phyloP scores from a whole-genome alignment of 1,139 yeast species.

The Candida gigantensis region DNA sequence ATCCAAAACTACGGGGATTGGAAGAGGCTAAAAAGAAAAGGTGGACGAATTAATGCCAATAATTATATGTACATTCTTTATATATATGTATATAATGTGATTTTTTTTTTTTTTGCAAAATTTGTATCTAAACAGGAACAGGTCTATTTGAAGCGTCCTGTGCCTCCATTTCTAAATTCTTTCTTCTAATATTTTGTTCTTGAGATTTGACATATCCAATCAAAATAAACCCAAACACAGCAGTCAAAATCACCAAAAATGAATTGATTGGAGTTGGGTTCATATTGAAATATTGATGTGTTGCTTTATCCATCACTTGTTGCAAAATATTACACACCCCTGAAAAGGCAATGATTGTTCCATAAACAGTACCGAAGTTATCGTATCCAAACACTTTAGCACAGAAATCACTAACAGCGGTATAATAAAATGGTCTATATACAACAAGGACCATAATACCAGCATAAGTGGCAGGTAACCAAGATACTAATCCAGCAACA shows the following conservation, averaged over 20 bases:
- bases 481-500: constrained; percentile 60
- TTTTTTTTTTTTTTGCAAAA: neutral
- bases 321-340: constrained; percentile 78
- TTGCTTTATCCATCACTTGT: constrained; percentile 63
- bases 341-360: constrained; percentile 76
- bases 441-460: constrained; percentile 76
- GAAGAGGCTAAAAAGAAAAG: constrained; percentile 24
- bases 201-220: constrained; percentile 56
- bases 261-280: constrained; percentile 80
- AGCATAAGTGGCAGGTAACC: constrained; percentile 52
- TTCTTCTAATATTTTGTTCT: constrained; percentile 50
- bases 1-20: constrained; percentile 33
- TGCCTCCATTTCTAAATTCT: constrained; percentile 62
- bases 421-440: constrained; percentile 88
- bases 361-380: constrained; percentile 91
- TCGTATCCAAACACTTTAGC: constrained; percentile 93
- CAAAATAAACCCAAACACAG: constrained; percentile 53
- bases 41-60: constrained; percentile 2
- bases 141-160: constrained; percentile 51
- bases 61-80: constrained; percentile 7
- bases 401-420: constrained; percentile 87
- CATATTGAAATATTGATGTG: constrained; percentile 66
- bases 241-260: constrained; percentile 53
- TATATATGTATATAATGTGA: neutral
- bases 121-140: constrained; percentile 47